Base-by-base conservation (phyloP, 73 alveolate genomes). In the Paramecium pentaurelia region DNA sequence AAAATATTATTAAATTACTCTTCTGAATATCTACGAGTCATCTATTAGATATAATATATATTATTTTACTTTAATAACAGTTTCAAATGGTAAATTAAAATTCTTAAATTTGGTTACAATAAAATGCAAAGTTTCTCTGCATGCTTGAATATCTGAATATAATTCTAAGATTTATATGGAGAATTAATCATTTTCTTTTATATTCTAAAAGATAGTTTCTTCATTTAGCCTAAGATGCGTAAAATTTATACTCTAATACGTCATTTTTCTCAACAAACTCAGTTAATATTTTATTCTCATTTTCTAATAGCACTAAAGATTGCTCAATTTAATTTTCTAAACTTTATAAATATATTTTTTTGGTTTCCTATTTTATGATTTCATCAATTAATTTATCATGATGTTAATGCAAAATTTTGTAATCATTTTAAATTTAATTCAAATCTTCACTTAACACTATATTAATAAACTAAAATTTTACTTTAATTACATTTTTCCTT, bases 211-310 rank as follows among this genome's bases (percentile, higher is more conserved):
- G 3, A 47, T 37, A 6, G 91, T 80, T 25, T 40, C 58, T 49
- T 80, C 91, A 47, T 80, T 80, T 80, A 80, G 30, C 30, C 91
- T 80, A 80, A 45, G 38, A 37, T 73, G 5, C 22, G 8, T 73
- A 40, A 3, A 73, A 34, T 36, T 36, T 34, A 30, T 73, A 73
- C 87, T 73, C 68, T 30, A 73, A 37, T 14, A 44, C 36, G 47
- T 73, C 60, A 36, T 73, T 73, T 73, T 73, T 22, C 5, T 10
- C 32, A 73, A 73, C 16, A 16, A 73, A 73, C 9, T 73, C 34
- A 36, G 12, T 9, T 8, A 73, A 22, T 3, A 1, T 37, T 36
- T 73, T 28, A 64, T 64, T 64, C 25, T 64, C 84, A 7, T 54
- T 54, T n/a, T 18, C 70, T 18, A 54, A 54, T 18, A 4, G 18